Evolutionary conservation across 2,329 filamentous ascomycete genomes (phyloP), one percentile per base, ranked within the genome.

Genomic region (Colletotrichum viniferum): DNA sequence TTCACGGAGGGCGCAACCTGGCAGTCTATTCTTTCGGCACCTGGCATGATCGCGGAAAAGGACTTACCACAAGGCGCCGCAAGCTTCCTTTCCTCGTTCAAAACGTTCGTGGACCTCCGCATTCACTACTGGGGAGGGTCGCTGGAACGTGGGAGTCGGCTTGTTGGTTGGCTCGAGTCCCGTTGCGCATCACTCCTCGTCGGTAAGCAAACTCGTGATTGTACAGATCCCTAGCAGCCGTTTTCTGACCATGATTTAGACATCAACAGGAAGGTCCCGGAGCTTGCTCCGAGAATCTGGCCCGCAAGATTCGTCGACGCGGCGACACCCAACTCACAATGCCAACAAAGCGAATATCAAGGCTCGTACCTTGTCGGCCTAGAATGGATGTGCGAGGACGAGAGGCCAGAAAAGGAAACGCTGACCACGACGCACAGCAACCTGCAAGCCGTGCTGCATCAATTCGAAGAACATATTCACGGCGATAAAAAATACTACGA

Each of bases 51-150:
- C 14, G 13, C 24, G 14, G 66, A 58, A 21, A 43, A 38, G 24
- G 26, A 13, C 16, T n/a, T 75, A n/a, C 24, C 77, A 0, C 65
- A 73, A 12, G 86, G 84, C 13, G 82, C 84, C 7, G 68, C 76
- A 2, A 86, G 88, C 4, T 94, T 94, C 77, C 79, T 93, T 7
- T 78, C 77, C 2, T 79, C 83, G 1, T 90, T 90, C 80, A 87
- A 85, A 70, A 89, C 84, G 68, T 94, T 92, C 79, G 82, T 92
- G 72, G 90, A 89, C 78, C 87, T 94, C 67, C 89, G 92, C 72
- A 86, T 91, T 2, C 90, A 92, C 62, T 94, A 92, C 81, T 94
- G 92, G 92, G 92, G 91, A 2, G 83, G 88, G 8, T 91, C 90
- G 3, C 82, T 87, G 2, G 83, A 86, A 2, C 90, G 88, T 69